phyloP scores from a whole-genome alignment of 805 yeast genomes.

The Sugiyamaella floridensis region DNA sequence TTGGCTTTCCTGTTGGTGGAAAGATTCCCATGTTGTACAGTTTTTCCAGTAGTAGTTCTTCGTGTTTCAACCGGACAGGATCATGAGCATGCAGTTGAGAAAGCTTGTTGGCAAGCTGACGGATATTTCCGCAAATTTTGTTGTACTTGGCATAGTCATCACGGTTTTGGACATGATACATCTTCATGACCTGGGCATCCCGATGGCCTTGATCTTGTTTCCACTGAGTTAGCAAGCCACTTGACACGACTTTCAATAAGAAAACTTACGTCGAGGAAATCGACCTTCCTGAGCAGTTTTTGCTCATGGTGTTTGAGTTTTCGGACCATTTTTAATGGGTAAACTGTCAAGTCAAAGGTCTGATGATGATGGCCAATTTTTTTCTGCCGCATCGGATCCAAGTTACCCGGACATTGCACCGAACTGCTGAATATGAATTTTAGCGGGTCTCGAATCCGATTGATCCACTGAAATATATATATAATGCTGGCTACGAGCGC shows the following conservation, averaged over 20 bases:
- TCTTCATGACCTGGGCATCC: conserved; percentile 93
- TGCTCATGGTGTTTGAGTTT: conserved; percentile 91
- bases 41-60: conserved; percentile 79
- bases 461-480: not conserved
- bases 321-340: conserved; percentile 30
- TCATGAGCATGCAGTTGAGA: conserved; percentile 83
- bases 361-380: not conserved
- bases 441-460: not conserved
- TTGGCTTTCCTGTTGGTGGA: conserved; percentile 55
- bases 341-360: not conserved
- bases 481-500: not conserved
- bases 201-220: conserved; percentile 93
- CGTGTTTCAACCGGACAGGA: conserved; percentile 81
- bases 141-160: conserved; percentile 95
- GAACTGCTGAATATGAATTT: not conserved
- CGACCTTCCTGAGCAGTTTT: conserved; percentile 89
- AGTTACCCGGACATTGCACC: not conserved
- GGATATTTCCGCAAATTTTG: conserved; percentile 82
- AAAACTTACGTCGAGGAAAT: conserved; percentile 59
- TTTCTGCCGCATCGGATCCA: not conserved
- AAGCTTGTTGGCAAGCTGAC: conserved; percentile 79
- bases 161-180: conserved; percentile 87
- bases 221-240: conserved; percentile 41
- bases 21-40: conserved; percentile 82
- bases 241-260: not conserved